Percentiles rank a stretch among this genome's conserved stretches.
Conservation (phyloP, 2,329 filamentous ascomycete species). For the Fusarium circinatum region DNA sequence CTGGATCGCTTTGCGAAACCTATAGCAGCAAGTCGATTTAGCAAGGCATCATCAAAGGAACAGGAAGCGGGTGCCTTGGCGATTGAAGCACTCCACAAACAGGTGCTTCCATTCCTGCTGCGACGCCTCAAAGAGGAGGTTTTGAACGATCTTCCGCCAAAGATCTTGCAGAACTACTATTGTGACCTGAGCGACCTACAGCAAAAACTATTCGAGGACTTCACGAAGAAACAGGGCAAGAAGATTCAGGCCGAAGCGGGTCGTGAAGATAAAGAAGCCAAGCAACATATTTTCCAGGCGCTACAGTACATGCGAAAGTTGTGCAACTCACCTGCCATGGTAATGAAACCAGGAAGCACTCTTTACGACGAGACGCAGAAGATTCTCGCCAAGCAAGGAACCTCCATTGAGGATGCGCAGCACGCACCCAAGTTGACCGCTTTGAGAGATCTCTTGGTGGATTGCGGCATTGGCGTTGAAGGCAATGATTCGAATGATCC, state of each 20-base stretch:
- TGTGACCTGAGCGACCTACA: conserved; percentile 97
- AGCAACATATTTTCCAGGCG: conserved; percentile 99
- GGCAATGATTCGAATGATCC: conserved; percentile 68
- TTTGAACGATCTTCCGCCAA: conserved; percentile 92
- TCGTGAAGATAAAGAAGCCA: conserved; percentile 88
- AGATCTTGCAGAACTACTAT: conserved; percentile 99
- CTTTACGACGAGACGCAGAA: conserved; percentile 89
- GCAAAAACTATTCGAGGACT: conserved; percentile 95
- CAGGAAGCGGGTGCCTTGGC: conserved; percentile 96
- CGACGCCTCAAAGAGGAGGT: conserved; percentile 98
- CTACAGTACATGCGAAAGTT: conserved; percentile 99
- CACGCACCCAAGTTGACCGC: conserved; percentile 95
- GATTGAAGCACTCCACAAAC: conserved; percentile 98
- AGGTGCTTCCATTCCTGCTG: conserved; percentile 94
- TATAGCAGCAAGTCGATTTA: conserved; percentile 92
- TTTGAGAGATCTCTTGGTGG: conserved; percentile 91
- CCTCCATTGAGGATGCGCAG: conserved; percentile 81
- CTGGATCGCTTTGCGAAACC: conserved; percentile 94
- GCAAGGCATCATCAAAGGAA: conserved; percentile 97
- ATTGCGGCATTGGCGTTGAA: conserved; percentile 93
- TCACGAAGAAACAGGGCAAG: conserved; percentile 92
- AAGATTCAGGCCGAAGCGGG: conserved; percentile 86
- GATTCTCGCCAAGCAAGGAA: conserved; percentile 80
- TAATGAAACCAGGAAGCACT: conserved; percentile 93
- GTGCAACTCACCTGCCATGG: conserved; percentile 95